phyloP scores from a whole-genome alignment of 371 early-diverging fungal species.

The Zychaea mexicana region DNA sequence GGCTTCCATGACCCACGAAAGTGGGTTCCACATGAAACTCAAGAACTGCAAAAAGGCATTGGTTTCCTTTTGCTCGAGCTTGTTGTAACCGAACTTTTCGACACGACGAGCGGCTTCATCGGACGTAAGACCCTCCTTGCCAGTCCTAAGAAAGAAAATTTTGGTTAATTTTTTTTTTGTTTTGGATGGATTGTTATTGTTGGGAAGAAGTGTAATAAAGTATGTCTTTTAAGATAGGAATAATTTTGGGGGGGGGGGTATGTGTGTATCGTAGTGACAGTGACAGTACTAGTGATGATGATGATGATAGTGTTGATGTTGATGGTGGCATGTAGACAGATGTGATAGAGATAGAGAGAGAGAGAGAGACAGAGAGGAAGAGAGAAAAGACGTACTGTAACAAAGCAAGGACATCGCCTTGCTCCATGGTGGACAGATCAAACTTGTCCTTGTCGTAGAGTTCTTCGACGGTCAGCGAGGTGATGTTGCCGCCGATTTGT shows the following conservation, averaged over 20 bases:
- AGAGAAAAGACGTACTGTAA: slow-evolving; percentile 50
- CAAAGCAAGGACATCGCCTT: slow-evolving; percentile 69
- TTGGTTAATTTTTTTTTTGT: neutral
- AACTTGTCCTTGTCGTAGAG: slow-evolving; percentile 82
- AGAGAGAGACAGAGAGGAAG: neutral
- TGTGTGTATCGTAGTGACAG: too few species aligned
- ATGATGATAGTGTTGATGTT: too few species aligned
- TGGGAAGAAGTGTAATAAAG: too few species aligned
- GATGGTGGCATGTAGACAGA: too few species aligned
- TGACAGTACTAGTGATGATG: too few species aligned
- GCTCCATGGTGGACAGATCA: slow-evolving; percentile 79
- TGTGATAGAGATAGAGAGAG: neutral
- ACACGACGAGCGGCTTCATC: slow-evolving; percentile 68
- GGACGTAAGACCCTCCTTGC: slow-evolving; percentile 62
- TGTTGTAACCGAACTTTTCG: slow-evolving; percentile 70
- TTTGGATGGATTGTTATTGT: neutral
- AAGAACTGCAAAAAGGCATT: slow-evolving; percentile 86
- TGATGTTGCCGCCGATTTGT: slow-evolving; percentile 16
- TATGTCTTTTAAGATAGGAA: too few species aligned
- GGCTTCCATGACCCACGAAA: slow-evolving; percentile 83
- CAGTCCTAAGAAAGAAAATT: slow-evolving; percentile 22
- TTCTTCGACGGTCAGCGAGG: slow-evolving; percentile 64
- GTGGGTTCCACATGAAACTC: slow-evolving; percentile 84
- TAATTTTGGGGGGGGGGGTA: too few species aligned
- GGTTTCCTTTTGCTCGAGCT: slow-evolving; percentile 74